Conservation (phyloP, 441 rosid genomes). For the Populus hybrid region DNA sequence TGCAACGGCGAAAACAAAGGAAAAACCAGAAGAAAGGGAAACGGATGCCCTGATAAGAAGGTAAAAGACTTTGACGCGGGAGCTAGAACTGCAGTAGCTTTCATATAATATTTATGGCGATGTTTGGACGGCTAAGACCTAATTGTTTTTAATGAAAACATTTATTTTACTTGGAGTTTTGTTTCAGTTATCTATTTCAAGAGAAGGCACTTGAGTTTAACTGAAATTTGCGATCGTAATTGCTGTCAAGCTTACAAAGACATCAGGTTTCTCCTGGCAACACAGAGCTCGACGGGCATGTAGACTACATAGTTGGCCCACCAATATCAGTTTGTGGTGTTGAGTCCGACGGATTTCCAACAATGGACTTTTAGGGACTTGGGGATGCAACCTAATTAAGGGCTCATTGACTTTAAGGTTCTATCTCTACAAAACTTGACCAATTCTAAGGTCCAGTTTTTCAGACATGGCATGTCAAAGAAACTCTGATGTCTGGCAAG, state of each 20-base stretch:
- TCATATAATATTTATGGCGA: not conserved
- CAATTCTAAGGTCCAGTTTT: not conserved
- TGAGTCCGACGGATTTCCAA: not conserved
- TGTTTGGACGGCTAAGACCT: not conserved
- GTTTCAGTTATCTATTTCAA: not conserved
- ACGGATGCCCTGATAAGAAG: no score
- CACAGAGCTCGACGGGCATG: not conserved
- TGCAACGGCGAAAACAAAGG: no score
- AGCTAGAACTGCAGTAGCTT: not conserved
- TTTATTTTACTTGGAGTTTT: not conserved
- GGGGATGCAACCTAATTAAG: not conserved
- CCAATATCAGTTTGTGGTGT: not conserved
- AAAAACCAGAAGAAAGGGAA: no score
- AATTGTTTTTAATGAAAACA: not conserved
- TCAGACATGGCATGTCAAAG: conserved; percentile 7
- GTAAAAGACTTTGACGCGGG: not conserved
- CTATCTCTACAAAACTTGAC: not conserved
- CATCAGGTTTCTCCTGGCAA: not conserved
- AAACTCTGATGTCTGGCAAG: not conserved
- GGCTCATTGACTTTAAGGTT: not conserved
- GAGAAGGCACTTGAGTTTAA: not conserved
- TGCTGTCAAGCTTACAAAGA: not conserved
- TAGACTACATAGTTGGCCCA: not conserved
- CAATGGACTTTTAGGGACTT: not conserved
- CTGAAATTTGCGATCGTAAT: not conserved